Percentiles rank a stretch among this genome's conserved stretches.
These are phyloP conservation scores for Rhizopus sp. DNA, from an alignment of 371 early-diverging fungal genomes.

Conservation along the genomic window DNA sequence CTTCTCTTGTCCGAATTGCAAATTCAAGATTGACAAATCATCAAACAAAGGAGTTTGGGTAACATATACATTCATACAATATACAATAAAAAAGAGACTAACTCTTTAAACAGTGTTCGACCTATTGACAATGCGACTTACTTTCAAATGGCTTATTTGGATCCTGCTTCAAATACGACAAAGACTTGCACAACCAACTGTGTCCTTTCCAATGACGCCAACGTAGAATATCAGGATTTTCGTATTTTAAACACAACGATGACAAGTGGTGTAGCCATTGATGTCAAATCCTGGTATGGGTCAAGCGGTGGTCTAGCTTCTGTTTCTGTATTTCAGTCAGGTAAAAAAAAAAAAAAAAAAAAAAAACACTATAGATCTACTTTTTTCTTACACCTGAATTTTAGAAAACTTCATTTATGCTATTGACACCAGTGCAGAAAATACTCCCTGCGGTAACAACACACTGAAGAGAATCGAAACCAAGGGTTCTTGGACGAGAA, in stretches of 20 bases:
- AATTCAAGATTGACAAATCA: conserved; percentile 61
- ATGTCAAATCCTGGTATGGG: conserved; percentile 75
- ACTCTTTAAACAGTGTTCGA: conserved; percentile 20
- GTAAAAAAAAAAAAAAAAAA: conserved; percentile 21
- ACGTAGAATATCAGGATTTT: conserved; percentile 62
- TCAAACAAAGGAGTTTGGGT: conserved; percentile 71
- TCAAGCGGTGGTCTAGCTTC: conserved; percentile 70
- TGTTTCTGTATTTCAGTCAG: conserved; percentile 71
- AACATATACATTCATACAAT: conserved; percentile 1
- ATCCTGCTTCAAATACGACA: conserved; percentile 47
- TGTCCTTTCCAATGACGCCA: conserved; percentile 48
- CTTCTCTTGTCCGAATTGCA: conserved; percentile 67
- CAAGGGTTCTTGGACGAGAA: conserved; percentile 7
- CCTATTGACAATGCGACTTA: conserved; percentile 7
- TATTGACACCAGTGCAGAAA: conserved; percentile 31
- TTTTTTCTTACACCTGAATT: background rate
- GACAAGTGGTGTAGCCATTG: conserved; percentile 60
- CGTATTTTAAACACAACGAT: conserved; percentile 43
- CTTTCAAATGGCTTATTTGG: conserved; percentile 62
- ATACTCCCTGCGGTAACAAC: conserved; percentile 24
- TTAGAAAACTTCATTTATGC: conserved; percentile 30
- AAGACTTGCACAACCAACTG: conserved; percentile 63
- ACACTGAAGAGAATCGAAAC: conserved; percentile 4
- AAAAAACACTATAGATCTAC: too few relatives aligned
- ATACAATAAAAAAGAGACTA: background rate